Percentiles rank a stretch among this genome's conserved stretches.
phyloP scores from a whole-genome alignment of 2,329 filamentous ascomycete genomes.

The Sporothrix inflata region DNA sequence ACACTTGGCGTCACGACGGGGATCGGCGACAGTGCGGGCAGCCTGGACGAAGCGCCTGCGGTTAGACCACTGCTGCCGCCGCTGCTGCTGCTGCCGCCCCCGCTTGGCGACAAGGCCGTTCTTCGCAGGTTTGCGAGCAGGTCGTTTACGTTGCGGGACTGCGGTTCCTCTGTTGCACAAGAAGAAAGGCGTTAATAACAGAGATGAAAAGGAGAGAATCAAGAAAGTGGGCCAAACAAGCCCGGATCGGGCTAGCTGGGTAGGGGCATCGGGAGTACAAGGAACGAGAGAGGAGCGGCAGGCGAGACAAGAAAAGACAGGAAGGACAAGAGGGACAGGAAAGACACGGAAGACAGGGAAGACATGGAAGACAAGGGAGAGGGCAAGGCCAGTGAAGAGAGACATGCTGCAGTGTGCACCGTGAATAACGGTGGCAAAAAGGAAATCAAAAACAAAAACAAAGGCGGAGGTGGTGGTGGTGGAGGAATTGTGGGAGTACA shows the following conservation, averaged over 20 bases:
- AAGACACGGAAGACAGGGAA: neutral
- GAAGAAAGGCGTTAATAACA: neutral
- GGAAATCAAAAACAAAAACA: neutral
- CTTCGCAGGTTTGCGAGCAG: conserved; percentile 61
- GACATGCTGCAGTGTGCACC: neutral
- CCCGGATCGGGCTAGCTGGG: neutral
- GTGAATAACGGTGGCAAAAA: neutral
- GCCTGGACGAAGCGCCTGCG: neutral
- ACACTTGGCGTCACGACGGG: conserved; percentile 51
- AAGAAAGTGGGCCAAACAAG: neutral
- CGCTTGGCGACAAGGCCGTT: conserved; percentile 41
- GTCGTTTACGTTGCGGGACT: conserved; percentile 58
- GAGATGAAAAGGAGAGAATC: neutral
- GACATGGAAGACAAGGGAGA: too few relatives aligned
- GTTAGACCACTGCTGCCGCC: neutral
- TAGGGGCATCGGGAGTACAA: conserved; percentile 7
- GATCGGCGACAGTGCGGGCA: conserved; percentile 5
- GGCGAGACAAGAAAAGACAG: neutral
- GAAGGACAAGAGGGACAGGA: neutral
- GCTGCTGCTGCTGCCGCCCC: neutral
- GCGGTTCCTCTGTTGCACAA: conserved; percentile 32
- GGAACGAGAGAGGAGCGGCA: neutral
- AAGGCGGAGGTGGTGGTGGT: conserved; percentile 23
- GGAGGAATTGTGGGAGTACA: conserved; percentile 7
- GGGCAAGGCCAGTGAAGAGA: neutral